Evolutionary conservation across 805 yeast species (phyloP).

Genomic region (Cyberlindnera veronae): DNA sequence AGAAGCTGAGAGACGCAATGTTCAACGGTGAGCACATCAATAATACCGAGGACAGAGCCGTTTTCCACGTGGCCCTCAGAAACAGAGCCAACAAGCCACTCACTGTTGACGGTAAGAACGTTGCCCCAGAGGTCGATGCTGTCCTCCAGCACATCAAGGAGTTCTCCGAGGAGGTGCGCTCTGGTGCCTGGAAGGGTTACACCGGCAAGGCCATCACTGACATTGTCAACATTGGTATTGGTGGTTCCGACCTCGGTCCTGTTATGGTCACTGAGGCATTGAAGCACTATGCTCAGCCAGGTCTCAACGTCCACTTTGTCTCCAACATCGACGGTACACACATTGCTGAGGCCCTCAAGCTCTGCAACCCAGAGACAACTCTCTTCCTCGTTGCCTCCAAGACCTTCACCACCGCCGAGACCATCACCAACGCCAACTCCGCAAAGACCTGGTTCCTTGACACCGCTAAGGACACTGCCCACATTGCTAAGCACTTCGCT

Average conservation of each 20-base stretch:
- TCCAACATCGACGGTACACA: constrained; percentile 99
- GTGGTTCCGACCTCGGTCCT: constrained; percentile 98
- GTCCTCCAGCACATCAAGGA: constrained; percentile 96
- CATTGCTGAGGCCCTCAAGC: constrained; percentile 82
- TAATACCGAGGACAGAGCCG: constrained; percentile 95
- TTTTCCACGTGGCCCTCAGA: constrained; percentile 94
- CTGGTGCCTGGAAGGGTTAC: constrained; percentile 96
- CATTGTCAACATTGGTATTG: constrained; percentile 96
- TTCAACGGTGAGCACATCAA: constrained; percentile 92
- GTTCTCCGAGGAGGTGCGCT: constrained; percentile 84
- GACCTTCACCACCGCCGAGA: constrained; percentile 99
- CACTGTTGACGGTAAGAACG: constrained; percentile 87
- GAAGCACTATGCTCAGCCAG: constrained; percentile 77
- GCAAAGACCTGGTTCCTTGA: constrained; percentile 94
- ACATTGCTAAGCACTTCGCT: constrained; percentile 95
- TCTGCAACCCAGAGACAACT: constrained; percentile 84
- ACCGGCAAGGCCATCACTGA: constrained; percentile 92
- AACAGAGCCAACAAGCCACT: constrained; percentile 82
- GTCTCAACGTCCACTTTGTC: constrained; percentile 83
- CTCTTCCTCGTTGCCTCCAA: constrained; percentile 90
- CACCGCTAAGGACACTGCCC: constrained; percentile 58
- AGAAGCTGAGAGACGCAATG: constrained; percentile 83
- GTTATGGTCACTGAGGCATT: constrained; percentile 99
- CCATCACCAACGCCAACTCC: constrained; percentile 91
- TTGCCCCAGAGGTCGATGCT: constrained; percentile 85